Base-by-base conservation (phyloP, 768 basidiomycete species). In the Basidioascus undulatus region DNA sequence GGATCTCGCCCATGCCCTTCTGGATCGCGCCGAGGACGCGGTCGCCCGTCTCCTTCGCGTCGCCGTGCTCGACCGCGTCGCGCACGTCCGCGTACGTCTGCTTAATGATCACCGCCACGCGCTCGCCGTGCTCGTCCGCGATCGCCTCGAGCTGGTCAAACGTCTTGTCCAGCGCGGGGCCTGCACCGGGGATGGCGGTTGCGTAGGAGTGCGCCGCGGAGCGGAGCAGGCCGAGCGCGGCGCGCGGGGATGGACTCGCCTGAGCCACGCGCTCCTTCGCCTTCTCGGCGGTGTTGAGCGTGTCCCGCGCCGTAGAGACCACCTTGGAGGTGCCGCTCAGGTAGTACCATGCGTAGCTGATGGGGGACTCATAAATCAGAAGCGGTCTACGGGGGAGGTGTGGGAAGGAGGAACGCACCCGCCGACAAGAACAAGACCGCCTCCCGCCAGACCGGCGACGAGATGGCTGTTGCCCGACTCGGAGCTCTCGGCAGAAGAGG, bases 261-360 rank as follows among this genome's bases (percentile, higher is more conserved):
- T 44, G 33, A n/a, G 37, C 36, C 20, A 47, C 21, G 44, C 48
- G 48, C 37, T 48, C 39, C 44, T 53, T 53, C 3, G 47, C 45
- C 4, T 40, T 13, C 15, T 41, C 27, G 11, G 48, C 47, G 6
- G 46, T 18, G 9, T 37, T 30, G 15, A 43, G 18, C 21, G 48
- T 21, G 19, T 37, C 27, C 23, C 41, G 34, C 3, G 48, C 43
- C 11, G 50, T 37, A 26, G 40, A 32, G 24, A 53, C 50, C 4
- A 36, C 50, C 25, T 39, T 45, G 32, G 45, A 45, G 3, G 50
- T 42, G 32, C 52, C 52, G 2, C 45, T 42, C 31, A 43, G 45
- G 33, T 47, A 43, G 45, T 53, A 53, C 42, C 49, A 53, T 23
- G 46, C 51, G 35, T 53, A 50, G n/a, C 44, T 47, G n/a, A n/a